These are phyloP conservation scores for Phytophthora sojae DNA, from an alignment of 352 stramenopile species.

Conservation along the genomic window DNA sequence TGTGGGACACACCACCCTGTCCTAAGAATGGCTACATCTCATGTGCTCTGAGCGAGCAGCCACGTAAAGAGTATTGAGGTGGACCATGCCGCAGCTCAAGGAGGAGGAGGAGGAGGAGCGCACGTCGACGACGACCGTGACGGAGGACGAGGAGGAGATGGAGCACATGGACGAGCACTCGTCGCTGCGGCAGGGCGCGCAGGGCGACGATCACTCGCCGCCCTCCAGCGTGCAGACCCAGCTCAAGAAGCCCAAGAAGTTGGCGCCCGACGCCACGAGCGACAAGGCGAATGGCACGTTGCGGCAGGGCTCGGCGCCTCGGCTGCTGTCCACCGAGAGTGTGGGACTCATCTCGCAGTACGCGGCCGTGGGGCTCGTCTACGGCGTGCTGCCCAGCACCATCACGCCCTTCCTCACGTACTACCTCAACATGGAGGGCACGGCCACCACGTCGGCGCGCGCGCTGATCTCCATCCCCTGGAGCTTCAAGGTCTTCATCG, in stretches of 20 bases:
- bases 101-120: slow-evolving; percentile 3
- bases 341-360: slow-evolving; percentile 58
- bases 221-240: slow-evolving; percentile 25
- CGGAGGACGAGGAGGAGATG: slow-evolving; percentile 38
- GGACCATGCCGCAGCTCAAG: slow-evolving; percentile 14
- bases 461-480: slow-evolving; percentile 57
- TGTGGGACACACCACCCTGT: neutral
- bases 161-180: slow-evolving; percentile 41
- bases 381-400: slow-evolving; percentile 49
- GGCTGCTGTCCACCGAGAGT: slow-evolving; percentile 42
- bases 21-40: neutral
- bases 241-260: slow-evolving; percentile 16
- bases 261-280: neutral
- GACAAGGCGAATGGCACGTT: slow-evolving; percentile 31
- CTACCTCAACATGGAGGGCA: slow-evolving; percentile 64
- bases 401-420: slow-evolving; percentile 60
- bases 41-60: neutral
- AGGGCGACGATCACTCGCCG: slow-evolving; percentile 33
- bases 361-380: slow-evolving; percentile 52
- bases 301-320: slow-evolving; percentile 40
- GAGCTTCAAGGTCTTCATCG: slow-evolving; percentile 69
- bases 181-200: slow-evolving; percentile 22
- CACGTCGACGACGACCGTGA: slow-evolving; percentile 19
- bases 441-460: slow-evolving; percentile 45
- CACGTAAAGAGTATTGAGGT: neutral